Evolutionary conservation across 169 alveolate genomes (phyloP), one percentile per base, ranked within the genome.

Genomic region (Plasmodium vinckei): DNA sequence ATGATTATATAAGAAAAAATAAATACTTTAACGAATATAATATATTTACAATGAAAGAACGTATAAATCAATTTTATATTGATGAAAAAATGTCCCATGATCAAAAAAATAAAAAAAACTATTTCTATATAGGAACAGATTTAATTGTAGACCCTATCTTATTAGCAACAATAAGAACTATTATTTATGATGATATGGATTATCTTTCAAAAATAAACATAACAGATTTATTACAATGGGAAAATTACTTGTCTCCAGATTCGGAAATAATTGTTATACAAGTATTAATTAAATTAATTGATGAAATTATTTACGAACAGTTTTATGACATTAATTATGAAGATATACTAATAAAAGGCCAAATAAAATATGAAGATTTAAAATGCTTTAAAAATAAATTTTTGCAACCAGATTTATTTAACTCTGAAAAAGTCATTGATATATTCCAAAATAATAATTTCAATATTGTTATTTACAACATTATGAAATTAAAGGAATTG

Each of bases 1-100:
- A 82, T 60, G 90, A 82, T 44, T 82, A 82, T 56, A 17, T 82
- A 47, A 49, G 90, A 2, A 82, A 82, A 82, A 82, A 82, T 69
- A 82, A 56, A 67, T 82, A 82, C 21, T 68, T 82, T 47, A 65
- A 82, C 53, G 90, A 82, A 60, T 82, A 82, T 60, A 82, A 82
- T 46, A 82, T 82, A 57, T 82, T 82, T 82, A 82, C 82, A 19
- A 67, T 82, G 86, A 82, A 82, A 82, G 90, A 82, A 44, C 82
- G 84, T 25, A 82, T 82, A 44, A 82, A 82, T 71, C 67, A 65
- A 82, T 82, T 82, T 27, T 68, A 47, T 33, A 68, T 82, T 60
- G 84, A 82, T 19, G 90, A 82, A 82, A 82, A 82, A 61, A n/a
- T 82, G 9, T 75, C 63, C 44, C 65, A 63, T 57, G 17, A 17